Conservation (phyloP, 257 asterid species). For the Penstemon eatonii region DNA sequence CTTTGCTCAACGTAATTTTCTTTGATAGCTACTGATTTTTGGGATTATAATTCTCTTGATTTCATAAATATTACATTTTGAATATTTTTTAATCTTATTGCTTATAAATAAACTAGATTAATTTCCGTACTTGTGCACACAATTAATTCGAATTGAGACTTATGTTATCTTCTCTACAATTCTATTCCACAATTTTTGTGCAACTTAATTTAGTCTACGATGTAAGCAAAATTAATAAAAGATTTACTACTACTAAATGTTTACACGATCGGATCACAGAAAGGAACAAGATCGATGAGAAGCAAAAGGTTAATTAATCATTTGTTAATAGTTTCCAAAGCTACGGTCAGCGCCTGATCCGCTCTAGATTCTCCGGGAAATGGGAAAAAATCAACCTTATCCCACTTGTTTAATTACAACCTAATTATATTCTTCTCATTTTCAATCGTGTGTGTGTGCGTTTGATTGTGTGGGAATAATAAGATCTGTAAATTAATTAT, state of each 20-base stretch:
- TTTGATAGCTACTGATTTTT: no score
- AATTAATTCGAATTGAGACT: no score
- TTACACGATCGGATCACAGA: slow-evolving; percentile 35
- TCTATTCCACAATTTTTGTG: no score
- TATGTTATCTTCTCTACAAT: no score
- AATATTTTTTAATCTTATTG: no score
- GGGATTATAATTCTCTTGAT: no score
- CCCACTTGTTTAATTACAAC: slow-evolving; percentile 35
- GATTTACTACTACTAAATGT: background rate
- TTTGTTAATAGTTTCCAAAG: slow-evolving; percentile 36
- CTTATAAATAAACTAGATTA: no score
- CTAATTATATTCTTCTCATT: slow-evolving; percentile 28
- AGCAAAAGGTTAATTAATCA: slow-evolving; percentile 23
- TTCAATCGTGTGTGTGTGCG: background rate
- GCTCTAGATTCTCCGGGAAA: slow-evolving; percentile 90
- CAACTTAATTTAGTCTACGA: no score
- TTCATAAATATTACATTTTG: no score
- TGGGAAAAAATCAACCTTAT: slow-evolving; percentile 42
- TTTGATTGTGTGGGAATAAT: slow-evolving; percentile 9
- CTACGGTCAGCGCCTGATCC: slow-evolving; percentile 90
- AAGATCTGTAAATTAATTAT: slow-evolving; percentile 2
- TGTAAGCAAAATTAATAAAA: no score
- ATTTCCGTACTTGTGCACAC: no score
- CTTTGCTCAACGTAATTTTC: no score
- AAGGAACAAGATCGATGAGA: slow-evolving; percentile 38